Base-by-base conservation (phyloP, 1,139 yeast genomes). In the Meyerozyma athensensis region DNA sequence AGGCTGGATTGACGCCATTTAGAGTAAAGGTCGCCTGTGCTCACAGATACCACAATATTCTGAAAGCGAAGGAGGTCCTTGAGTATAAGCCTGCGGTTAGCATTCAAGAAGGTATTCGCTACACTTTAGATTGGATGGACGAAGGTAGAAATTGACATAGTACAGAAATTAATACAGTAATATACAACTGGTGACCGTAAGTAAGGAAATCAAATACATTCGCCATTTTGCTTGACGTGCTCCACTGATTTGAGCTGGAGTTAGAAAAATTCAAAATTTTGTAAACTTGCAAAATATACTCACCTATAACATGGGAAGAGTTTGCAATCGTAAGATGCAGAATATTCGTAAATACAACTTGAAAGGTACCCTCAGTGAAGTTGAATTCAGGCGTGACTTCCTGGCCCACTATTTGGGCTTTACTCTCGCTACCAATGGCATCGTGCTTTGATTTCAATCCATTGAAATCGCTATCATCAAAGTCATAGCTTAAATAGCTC, bases 1-100 rank as follows among this genome's bases (percentile, higher is more conserved):
- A 87, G 53, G 89, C 97, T 2, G 95, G 95, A n/a, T 72, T 94
- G 43, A 90, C 98, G 4, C 96, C 97, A 2, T 94, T 92, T 64
- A 79, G 97, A 60, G 98, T 90, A 12, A 83, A 79, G 49, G 81
- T 92, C 40, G 90, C 89, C 14, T 87, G 97, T 61, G 97, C 98
- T n/a, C 79, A 77, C 45, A 82, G 98, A 59, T 94, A 92, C 58
- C 97, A 92, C 59, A 87, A 90, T 56, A 90, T 94, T 43, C 56
- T 85, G 21, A 90, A 87, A 60, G 98, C 98, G 4, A 89, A 87
- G 53, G 59, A 63, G 6, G 47, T 83, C 19, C 69, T 94, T 42
- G 96, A 84, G 0, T 94, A 94, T 59, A 65, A 68, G 45, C 98
- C 99, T 22, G 75, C 74, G 18, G 95, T 89, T 41, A 81, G 72